phyloP scores from a whole-genome alignment of 257 asterid species.

The Voacanga thouarsii region DNA sequence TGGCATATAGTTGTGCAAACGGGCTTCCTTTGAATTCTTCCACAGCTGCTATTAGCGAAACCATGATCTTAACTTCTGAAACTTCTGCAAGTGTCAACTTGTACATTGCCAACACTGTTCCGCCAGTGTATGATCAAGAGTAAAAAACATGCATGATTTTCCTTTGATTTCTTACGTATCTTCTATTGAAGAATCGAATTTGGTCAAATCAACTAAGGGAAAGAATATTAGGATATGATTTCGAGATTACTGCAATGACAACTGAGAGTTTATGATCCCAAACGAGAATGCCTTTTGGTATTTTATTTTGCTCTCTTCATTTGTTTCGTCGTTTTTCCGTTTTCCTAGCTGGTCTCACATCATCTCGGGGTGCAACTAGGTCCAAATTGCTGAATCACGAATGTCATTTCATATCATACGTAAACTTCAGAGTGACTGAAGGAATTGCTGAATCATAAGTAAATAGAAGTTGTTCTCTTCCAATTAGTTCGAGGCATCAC shows the following conservation, averaged over 20 bases:
- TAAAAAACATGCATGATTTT: neutral
- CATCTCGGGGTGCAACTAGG: too few species aligned
- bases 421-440: too few species aligned
- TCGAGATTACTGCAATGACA: neutral
- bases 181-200: neutral
- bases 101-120: constrained; percentile 2
- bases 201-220: neutral
- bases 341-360: too few species aligned
- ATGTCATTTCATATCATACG: too few species aligned
- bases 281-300: too few species aligned
- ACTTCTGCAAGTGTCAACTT: constrained; percentile 19
- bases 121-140: neutral
- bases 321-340: too few species aligned
- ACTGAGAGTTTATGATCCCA: neutral
- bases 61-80: constrained; percentile 19
- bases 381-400: too few species aligned
- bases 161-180: neutral
- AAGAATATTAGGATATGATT: neutral
- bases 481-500: too few species aligned
- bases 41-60: constrained; percentile 6
- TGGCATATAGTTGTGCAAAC: constrained; percentile 21
- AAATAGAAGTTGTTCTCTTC: too few species aligned
- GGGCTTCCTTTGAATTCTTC: constrained; percentile 7
- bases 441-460: too few species aligned
- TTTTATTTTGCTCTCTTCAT: too few species aligned